phyloP scores from a whole-genome alignment of 1,284 basidiomycete genomes.

The Cryptococcus neoformans region DNA sequence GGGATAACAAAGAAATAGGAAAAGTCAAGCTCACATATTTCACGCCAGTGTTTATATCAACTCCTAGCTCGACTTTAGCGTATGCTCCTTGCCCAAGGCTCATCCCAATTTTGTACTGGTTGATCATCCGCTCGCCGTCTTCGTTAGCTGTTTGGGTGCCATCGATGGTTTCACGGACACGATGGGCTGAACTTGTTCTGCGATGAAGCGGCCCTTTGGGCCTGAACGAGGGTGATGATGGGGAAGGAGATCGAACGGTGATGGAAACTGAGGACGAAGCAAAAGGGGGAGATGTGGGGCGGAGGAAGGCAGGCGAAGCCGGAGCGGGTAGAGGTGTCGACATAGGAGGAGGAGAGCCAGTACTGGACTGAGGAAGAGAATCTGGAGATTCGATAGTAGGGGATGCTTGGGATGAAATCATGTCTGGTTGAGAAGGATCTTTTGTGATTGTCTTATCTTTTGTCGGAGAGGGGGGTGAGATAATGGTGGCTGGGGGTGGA shows the following conservation, averaged over 20 bases:
- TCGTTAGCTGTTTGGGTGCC: slow-evolving; percentile 38
- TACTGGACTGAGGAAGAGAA: background rate
- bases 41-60: slow-evolving; percentile 45
- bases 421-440: no score
- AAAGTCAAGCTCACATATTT: slow-evolving; percentile 40
- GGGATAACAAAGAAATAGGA: background rate
- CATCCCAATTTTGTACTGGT: slow-evolving; percentile 48
- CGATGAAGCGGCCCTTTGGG: slow-evolving; percentile 24
- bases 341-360: background rate
- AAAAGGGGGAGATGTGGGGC: slow-evolving; percentile 7
- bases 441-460: slow-evolving; percentile 9
- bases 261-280: background rate
- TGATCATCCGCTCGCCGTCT: slow-evolving; percentile 45
- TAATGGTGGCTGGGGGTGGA: slow-evolving; percentile 21
- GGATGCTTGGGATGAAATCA: background rate
- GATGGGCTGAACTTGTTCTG: slow-evolving; percentile 39
- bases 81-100: slow-evolving; percentile 49
- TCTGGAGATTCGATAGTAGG: background rate
- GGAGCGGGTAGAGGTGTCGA: slow-evolving; percentile 1
- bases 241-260: slow-evolving; percentile 17
- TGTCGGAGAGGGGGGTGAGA: slow-evolving; percentile 35
- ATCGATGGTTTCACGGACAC: slow-evolving; percentile 46
- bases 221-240: slow-evolving; percentile 23
- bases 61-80: slow-evolving; percentile 45
- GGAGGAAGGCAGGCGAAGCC: slow-evolving; percentile 1